Percentiles rank a stretch among this genome's conserved stretches.
Evolutionary conservation across 345 rosid species (phyloP).

Genomic region (Noccaea bulbosa): DNA sequence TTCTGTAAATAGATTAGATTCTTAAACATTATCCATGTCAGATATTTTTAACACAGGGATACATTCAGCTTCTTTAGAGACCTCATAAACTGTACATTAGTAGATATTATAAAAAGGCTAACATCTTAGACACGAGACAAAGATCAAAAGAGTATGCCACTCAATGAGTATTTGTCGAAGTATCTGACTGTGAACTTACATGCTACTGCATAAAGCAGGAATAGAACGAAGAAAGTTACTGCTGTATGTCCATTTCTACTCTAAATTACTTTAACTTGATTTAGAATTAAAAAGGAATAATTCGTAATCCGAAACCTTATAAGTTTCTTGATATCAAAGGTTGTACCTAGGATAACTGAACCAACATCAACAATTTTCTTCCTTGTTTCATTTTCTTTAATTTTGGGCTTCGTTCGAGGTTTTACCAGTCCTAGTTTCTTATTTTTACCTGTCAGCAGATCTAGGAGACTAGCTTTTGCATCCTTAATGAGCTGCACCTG

Average conservation of each 20-base stretch:
- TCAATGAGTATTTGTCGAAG: not conserved
- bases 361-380: constrained; percentile 17
- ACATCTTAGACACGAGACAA: constrained; percentile 2
- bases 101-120: constrained; percentile 25
- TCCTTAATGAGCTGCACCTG: constrained; percentile 25
- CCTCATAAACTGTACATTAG: constrained; percentile 3
- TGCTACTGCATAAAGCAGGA: constrained; percentile 6
- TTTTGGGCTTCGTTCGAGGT: not conserved
- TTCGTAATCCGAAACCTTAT: not conserved
- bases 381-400: constrained; percentile 16
- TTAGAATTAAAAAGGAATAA: not conserved
- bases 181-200: not conserved
- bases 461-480: constrained; percentile 6
- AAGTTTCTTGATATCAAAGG: constrained; percentile 3
- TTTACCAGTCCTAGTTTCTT: constrained; percentile 21
- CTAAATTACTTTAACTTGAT: not conserved
- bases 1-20: constrained; percentile 1
- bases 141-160: not conserved
- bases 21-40: constrained; percentile 3
- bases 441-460: constrained; percentile 13
- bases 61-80: constrained; percentile 7
- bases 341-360: constrained; percentile 15
- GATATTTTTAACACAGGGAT: constrained; percentile 16
- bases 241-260: constrained; percentile 26
- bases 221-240: constrained; percentile 4